A percentile compares a stretch with the other conserved stretches of the same genome.
Conservation (phyloP, 371 early-diverging fungal species). For the Globomyces sp. region DNA sequence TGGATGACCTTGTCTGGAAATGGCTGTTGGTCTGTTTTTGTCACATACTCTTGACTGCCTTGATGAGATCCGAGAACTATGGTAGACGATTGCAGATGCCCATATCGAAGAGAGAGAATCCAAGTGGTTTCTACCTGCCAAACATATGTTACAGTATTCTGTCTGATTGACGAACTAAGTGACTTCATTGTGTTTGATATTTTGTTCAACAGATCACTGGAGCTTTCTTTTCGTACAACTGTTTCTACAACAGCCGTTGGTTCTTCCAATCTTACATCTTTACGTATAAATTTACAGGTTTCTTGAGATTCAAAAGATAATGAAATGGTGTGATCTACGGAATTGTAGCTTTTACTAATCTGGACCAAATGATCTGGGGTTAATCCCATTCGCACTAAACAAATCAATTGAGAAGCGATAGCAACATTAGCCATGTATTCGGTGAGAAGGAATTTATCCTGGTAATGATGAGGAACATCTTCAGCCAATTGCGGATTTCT, state of each 20-base stretch:
- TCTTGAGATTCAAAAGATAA: slow-evolving; percentile 17
- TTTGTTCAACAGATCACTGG: neutral
- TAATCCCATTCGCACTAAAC: slow-evolving; percentile 19
- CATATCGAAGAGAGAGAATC: neutral
- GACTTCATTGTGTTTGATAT: neutral
- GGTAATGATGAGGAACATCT: slow-evolving; percentile 18
- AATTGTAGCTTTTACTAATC: neutral
- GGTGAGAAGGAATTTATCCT: slow-evolving; percentile 20
- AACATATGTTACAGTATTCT: slow-evolving; percentile 15
- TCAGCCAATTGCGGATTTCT: neutral
- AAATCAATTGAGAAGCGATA: neutral
- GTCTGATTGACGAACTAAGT: neutral
- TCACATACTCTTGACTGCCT: neutral
- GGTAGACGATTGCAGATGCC: neutral
- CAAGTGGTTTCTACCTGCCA: neutral
- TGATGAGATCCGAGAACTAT: neutral
- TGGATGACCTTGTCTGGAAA: neutral
- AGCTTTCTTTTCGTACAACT: neutral
- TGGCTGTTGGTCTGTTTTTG: neutral
- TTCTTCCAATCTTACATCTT: neutral
- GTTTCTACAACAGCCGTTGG: neutral
- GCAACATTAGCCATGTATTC: slow-evolving; percentile 15
- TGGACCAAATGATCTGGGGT: neutral
- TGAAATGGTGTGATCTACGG: neutral
- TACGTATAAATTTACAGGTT: slow-evolving; percentile 15